Evolutionary conservation across 83 land plant species (phyloP).

Genomic region (Picea mariana): DNA sequence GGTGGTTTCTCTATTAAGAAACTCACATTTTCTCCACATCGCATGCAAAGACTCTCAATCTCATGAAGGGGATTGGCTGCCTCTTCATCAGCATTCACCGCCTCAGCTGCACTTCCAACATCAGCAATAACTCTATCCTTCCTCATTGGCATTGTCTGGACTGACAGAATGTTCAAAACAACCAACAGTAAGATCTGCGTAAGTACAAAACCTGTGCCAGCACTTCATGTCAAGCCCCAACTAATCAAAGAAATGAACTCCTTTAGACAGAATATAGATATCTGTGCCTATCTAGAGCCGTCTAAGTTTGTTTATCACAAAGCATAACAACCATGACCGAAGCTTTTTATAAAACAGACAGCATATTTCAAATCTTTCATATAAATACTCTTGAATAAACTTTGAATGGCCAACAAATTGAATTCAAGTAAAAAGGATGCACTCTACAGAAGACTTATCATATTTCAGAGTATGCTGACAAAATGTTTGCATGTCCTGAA

Average conservation of each 20-base stretch:
- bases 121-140: constrained; percentile 31
- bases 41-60: constrained; percentile 96
- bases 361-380: too few species aligned
- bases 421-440: not conserved
- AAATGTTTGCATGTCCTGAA: not conserved
- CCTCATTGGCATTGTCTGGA: not conserved
- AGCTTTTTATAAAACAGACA: not conserved
- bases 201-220: not conserved
- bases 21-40: constrained; percentile 84
- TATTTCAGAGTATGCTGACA: not conserved
- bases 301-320: not conserved
- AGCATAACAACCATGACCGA: not conserved
- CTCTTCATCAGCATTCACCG: constrained; percentile 38
- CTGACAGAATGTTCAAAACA: not conserved
- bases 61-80: constrained; percentile 46
- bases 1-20: not conserved
- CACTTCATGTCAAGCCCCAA: not conserved
- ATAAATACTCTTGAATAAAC: not conserved
- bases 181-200: not conserved
- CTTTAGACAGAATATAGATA: not conserved
- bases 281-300: not conserved
- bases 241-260: not conserved
- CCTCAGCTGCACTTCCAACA: constrained; percentile 60
- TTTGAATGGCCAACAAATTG: not conserved
- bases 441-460: not conserved